Percentiles rank a stretch among this genome's conserved stretches.
Evolutionary conservation across 108 stramenopile genomes (phyloP).

Genomic region (Skeletonema marinoi): DNA sequence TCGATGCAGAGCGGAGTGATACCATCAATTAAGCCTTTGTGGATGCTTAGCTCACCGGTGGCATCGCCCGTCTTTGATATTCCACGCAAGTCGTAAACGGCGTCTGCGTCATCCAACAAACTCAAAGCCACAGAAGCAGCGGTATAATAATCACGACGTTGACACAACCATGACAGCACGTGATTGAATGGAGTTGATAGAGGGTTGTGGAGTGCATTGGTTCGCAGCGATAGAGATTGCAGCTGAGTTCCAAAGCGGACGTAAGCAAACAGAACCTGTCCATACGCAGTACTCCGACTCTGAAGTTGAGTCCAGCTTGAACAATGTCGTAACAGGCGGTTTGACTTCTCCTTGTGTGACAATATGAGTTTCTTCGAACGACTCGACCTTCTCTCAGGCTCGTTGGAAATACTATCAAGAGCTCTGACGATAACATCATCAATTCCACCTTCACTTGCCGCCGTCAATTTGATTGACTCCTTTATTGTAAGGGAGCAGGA

Average conservation of each 20-base stretch:
- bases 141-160: constrained; percentile 71
- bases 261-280: constrained; percentile 48
- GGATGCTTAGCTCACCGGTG: constrained; percentile 45
- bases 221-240: constrained; percentile 51
- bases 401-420: constrained; percentile 55
- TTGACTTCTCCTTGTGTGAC: constrained; percentile 62
- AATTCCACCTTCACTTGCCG: constrained; percentile 35
- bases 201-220: constrained; percentile 54
- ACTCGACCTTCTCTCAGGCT: not conserved
- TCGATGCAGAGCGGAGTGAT: constrained; percentile 50
- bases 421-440: constrained; percentile 59
- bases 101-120: constrained; percentile 65
- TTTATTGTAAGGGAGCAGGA: constrained; percentile 26
- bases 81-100: constrained; percentile 65
- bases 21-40: constrained; percentile 75
- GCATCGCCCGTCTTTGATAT: constrained; percentile 37
- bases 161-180: constrained; percentile 76
- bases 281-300: constrained; percentile 44
- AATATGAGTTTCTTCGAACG: constrained; percentile 20
- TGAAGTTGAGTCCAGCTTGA: constrained; percentile 77
- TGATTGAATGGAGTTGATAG: constrained; percentile 69
- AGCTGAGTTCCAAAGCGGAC: constrained; percentile 20
- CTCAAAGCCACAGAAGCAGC: constrained; percentile 76
- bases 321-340: constrained; percentile 63
- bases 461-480: constrained; percentile 33